A percentile compares a stretch with the other conserved stretches of the same genome.
These are phyloP conservation scores for Perilla frutescens DNA, from an alignment of 257 asterid genomes.

Conservation along the genomic window DNA sequence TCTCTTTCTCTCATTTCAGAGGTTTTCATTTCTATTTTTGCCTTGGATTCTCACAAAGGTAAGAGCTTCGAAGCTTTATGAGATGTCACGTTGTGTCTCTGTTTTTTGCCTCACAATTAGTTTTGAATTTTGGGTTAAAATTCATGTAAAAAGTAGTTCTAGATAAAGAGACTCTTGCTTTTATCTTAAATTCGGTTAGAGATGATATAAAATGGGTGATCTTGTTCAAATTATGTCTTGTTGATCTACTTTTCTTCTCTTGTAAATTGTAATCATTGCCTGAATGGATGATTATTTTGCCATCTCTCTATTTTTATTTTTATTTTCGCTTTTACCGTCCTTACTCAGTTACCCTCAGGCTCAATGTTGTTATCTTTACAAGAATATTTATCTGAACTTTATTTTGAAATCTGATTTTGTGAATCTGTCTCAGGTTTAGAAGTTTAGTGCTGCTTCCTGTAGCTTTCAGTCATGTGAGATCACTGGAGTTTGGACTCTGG, in stretches of 20 bases:
- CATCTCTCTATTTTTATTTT: constrained; percentile 1
- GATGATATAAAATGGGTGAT: constrained; percentile 38
- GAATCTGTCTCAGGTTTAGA: no score
- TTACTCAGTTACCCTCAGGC: no score
- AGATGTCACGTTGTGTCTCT: constrained; percentile 8
- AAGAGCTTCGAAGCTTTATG: constrained; percentile 13
- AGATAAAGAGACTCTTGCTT: constrained; percentile 6
- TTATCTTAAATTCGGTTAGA: constrained; percentile 18
- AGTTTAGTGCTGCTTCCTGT: no score
- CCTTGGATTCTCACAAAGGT: no score
- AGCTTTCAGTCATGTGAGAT: no score
- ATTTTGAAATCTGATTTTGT: no score
- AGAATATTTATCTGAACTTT: no score
- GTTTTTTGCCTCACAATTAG: neutral
- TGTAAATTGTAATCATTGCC: constrained; percentile 31
- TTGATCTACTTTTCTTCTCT: constrained; percentile 38
- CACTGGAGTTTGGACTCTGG: no score
- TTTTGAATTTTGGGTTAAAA: constrained; percentile 27
- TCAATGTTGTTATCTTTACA: no score
- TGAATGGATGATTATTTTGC: constrained; percentile 7
- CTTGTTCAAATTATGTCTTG: constrained; percentile 34
- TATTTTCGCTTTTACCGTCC: no score
- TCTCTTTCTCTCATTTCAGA: no score
- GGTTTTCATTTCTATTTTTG: no score
- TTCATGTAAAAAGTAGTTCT: constrained; percentile 21